Conservation (phyloP, 1,284 basidiomycete genomes). For the Waitea zeae region DNA sequence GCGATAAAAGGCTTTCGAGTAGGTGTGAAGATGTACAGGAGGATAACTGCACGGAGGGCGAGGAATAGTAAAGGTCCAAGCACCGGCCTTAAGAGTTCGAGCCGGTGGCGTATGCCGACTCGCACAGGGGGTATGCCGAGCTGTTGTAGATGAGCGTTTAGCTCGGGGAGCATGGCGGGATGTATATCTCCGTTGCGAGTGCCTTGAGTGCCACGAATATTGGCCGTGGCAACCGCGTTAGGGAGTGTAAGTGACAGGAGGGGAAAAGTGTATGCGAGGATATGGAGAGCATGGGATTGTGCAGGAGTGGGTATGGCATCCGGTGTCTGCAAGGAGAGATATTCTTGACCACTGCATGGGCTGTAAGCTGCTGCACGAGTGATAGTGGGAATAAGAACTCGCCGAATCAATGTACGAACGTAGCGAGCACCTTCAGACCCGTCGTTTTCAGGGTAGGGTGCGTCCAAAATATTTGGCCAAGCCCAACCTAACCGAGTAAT, state of each 20-base stretch:
- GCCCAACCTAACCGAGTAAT: constrained; percentile 28
- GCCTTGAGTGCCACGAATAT: no score
- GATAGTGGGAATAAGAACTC: constrained; percentile 13
- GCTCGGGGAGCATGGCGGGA: constrained; percentile 17
- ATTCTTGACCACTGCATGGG: constrained; percentile 33
- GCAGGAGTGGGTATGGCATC: constrained; percentile 33
- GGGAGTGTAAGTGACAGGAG: constrained; percentile 18
- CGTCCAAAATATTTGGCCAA: constrained; percentile 49
- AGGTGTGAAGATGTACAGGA: constrained; percentile 68
- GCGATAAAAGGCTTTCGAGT: constrained; percentile 57
- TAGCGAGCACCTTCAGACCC: constrained; percentile 38
- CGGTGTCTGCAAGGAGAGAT: constrained; percentile 33
- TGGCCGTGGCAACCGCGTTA: no score
- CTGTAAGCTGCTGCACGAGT: constrained; percentile 5
- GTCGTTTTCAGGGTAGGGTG: constrained; percentile 23
- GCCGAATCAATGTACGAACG: constrained; percentile 38
- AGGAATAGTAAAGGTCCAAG: constrained; percentile 51
- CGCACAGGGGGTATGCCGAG: constrained; percentile 37
- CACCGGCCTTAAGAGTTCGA: no score
- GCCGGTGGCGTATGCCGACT: constrained; percentile 25
- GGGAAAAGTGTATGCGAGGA: constrained; percentile 57
- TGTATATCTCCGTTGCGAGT: constrained; percentile 5
- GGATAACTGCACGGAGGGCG: constrained; percentile 43
- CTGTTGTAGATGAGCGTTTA: constrained; percentile 44
- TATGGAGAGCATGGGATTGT: constrained; percentile 49